These are phyloP conservation scores for Austroboletus eburneus DNA, from an alignment of 768 basidiomycete species.

Conservation along the genomic window DNA sequence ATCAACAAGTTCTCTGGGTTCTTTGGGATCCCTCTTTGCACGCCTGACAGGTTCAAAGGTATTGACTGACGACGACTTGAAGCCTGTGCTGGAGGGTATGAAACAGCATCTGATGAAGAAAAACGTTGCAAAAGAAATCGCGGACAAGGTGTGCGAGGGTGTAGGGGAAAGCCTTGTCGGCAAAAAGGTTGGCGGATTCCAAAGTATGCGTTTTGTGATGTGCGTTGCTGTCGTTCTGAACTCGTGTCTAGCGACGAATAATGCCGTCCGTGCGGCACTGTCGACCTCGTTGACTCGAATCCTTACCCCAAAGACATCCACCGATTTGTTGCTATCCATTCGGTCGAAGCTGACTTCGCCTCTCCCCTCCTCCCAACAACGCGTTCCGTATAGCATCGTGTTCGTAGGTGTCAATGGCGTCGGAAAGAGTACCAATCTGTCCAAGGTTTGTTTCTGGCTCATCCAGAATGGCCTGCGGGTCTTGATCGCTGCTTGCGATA, in stretches of 20 bases:
- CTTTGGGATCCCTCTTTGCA: constrained; percentile 77
- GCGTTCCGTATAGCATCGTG: constrained; percentile 86
- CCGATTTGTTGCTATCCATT: constrained; percentile 93
- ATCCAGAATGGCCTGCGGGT: constrained; percentile 93
- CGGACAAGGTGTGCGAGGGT: constrained; percentile 90
- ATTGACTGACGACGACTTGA: constrained; percentile 76
- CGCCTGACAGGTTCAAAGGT: constrained; percentile 82
- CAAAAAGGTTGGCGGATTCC: constrained; percentile 86
- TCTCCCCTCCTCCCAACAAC: constrained; percentile 68
- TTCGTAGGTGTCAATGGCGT: constrained; percentile 99
- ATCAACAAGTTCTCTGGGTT: constrained; percentile 48
- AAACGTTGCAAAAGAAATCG: constrained; percentile 95
- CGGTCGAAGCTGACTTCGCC: constrained; percentile 79
- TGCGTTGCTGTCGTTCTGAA: constrained; percentile 2
- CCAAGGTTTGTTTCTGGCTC: constrained; percentile 99
- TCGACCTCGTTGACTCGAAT: constrained; percentile 88
- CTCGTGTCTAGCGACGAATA: constrained; percentile 61
- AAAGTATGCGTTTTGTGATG: constrained; percentile 50
- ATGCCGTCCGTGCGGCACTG: constrained; percentile 78
- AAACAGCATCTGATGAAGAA: constrained; percentile 98
- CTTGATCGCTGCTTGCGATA: constrained; percentile 97
- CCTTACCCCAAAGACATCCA: constrained; percentile 93
- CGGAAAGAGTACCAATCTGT: constrained; percentile 96
- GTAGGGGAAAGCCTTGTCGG: constrained; percentile 90
- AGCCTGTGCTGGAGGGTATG: constrained; percentile 89